Evolutionary conservation across 176 grass and related monocot genomes (phyloP).

Genomic region (Oropetium thomaeum): DNA sequence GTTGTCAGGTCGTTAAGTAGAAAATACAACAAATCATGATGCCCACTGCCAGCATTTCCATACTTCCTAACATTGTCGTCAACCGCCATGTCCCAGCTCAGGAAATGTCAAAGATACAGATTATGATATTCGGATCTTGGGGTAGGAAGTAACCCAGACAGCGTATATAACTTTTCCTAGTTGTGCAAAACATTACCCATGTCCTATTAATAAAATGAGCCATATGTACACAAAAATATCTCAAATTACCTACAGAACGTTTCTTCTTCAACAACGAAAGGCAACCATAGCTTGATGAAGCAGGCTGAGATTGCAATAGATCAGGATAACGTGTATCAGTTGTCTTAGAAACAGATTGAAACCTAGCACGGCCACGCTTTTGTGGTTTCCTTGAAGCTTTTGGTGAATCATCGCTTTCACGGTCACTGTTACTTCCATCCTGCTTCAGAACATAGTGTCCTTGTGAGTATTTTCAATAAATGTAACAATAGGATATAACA

Average conservation of each 20-base stretch:
- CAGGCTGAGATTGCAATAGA: conserved; percentile 66
- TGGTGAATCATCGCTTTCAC: conserved; percentile 70
- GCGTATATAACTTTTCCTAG: conserved; percentile 3
- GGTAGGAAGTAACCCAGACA: not conserved
- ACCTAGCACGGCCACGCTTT: conserved; percentile 77
- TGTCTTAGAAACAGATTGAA: conserved; percentile 59
- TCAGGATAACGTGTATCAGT: conserved; percentile 69
- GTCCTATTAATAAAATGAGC: conserved; percentile 9
- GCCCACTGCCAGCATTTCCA: too few relatives aligned
- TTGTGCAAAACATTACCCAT: not conserved
- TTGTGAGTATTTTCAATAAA: conserved; percentile 28
- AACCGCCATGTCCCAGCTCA: too few relatives aligned
- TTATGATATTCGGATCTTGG: not conserved
- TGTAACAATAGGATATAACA: not conserved
- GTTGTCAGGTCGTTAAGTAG: too few relatives aligned
- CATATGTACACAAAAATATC: conserved; percentile 11
- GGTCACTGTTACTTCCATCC: conserved; percentile 90
- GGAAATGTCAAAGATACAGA: not conserved
- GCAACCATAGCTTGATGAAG: conserved; percentile 77
- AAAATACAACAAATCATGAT: too few relatives aligned
- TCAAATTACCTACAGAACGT: conserved; percentile 69
- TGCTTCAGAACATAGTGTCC: conserved; percentile 35
- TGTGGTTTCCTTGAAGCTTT: conserved; percentile 62
- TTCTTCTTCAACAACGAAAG: conserved; percentile 94
- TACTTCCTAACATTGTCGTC: too few relatives aligned